Evolutionary conservation across 139 green algal genomes (phyloP), one percentile per base, ranked within the genome.

Genomic region (Chlorella sp.): DNA sequence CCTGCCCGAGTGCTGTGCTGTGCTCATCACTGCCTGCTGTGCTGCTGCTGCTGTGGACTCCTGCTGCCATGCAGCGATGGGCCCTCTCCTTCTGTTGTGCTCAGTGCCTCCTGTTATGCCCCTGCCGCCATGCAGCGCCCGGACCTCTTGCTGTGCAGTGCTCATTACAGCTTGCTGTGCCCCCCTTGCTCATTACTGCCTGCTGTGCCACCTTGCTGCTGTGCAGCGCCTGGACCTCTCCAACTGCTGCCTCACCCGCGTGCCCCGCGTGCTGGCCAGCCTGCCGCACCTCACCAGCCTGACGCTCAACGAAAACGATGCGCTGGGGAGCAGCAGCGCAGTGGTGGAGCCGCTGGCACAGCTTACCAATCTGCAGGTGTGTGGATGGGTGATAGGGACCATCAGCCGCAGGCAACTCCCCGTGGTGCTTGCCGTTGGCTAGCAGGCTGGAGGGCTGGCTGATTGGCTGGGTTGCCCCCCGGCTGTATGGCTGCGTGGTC

Each of bases 31-130:
- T 15, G 22, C 4, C 2, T n/a, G 24, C 11, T 12, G 30, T 78
- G 69, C 69, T 48, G 48, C 14, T 80, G n/a, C n/a, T 42, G 73
- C 73, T 30, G 66, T 30, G 14, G 37, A 1, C 28, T 3, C 76
- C 7, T 2, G 30, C 34, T 30, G 16, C n/a, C 19, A 34, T 16
- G 83, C 83, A 88, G 83, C 68, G 71, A 24, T 32, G 81, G 2
- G 84, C 81, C 84, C 84, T 88, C 24, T 88, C 84, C 64, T 81
- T 81, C 84, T 88, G 84, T 40, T 88, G 84, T n/a, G n/a, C n/a
- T n/a, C n/a, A n/a, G n/a, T n/a, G n/a, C n/a, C n/a, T n/a, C n/a
- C n/a, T n/a, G n/a, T n/a, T n/a, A n/a, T n/a, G n/a, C n/a, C n/a
- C n/a, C n/a, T n/a, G n/a, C n/a, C 28, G 69, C 28, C 21, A 11